phyloP scores from a whole-genome alignment of 495 filamentous ascomycete species.

The Tuber calosporum region DNA sequence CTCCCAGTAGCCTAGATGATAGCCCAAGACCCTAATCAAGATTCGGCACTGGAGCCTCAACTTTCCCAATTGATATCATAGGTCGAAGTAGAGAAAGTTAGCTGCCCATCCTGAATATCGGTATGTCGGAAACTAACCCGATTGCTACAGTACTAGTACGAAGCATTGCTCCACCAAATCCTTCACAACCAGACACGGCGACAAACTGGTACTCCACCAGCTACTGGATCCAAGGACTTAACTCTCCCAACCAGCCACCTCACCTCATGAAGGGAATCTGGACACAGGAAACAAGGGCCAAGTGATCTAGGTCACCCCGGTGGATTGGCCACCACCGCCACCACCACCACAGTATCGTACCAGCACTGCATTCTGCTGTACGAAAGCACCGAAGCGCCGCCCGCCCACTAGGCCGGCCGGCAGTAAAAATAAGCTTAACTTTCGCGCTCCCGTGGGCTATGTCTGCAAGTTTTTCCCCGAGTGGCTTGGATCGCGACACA shows the following conservation, averaged over 20 bases:
- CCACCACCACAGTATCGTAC: background rate
- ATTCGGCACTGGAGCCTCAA: background rate
- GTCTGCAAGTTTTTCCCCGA: background rate
- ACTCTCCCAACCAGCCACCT: background rate
- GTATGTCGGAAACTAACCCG: background rate
- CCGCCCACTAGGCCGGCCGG: background rate
- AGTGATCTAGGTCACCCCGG: background rate
- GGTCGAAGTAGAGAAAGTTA: background rate
- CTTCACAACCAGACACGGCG: background rate
- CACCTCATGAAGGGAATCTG: background rate
- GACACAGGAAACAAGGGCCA: background rate
- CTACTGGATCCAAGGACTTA: background rate
- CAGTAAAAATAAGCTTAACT: background rate
- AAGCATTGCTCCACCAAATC: background rate
- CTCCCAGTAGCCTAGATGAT: background rate
- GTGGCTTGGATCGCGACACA: background rate
- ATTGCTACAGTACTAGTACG: background rate
- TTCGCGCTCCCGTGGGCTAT: background rate
- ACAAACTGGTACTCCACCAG: background rate
- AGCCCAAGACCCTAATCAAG: background rate
- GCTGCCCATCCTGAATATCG: background rate
- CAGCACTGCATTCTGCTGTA: background rate
- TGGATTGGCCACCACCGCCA: background rate
- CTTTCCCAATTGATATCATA: background rate
- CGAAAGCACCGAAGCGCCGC: background rate